Evolutionary conservation across 2,329 filamentous ascomycete species (phyloP), one percentile per base, ranked within the genome.

Genomic region (Cladosporium austrohemisphaericum): DNA sequence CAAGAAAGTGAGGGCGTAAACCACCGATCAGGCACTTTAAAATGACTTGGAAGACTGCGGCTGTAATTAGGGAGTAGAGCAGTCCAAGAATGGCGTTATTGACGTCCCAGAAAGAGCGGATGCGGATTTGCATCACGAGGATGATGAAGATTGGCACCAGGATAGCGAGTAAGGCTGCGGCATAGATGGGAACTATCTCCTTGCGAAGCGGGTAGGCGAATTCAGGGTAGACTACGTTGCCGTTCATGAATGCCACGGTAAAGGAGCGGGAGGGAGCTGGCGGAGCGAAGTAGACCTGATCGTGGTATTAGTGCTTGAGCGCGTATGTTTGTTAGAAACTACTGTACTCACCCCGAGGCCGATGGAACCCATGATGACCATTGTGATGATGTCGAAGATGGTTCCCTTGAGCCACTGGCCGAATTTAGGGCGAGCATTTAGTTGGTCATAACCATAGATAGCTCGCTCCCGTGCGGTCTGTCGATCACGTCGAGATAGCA

Each of bases 1-100:
- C 28, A 10, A 52, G 50, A 25, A 52, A 52, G 40, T 52, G 50
- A 3, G 50, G 50, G 4, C 50, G 45, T 2, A 50, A 20, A 3
- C 40, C 85, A 11, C 85, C 85, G 54, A 89, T 86, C 33, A 88
- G 76, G 77, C 79, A 84, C 68, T 89, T 89, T 64, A 88, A 60
- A 61, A 88, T 84, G 56, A 88, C 84, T 61, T 89, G 85, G 70
- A 89, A 87, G 41, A 88, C 79, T n/a, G 84, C 81, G 3, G 83
- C 83, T 5, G 76, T 73, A 67, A 88, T 85, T 54, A 88, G 75
- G 1, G 79, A 75, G 71, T 88, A 88, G 0, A 88, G 68, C 0
- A 88, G 76, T 11, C 85, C 85, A 40, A 87, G 75, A 41, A 83
- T 65, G 36, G 78, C 84, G 62, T 88, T 88, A 71, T 88, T 88